Percentiles rank a stretch among this genome's conserved stretches.
Conservation (phyloP, 2,329 filamentous ascomycete species). For the Ceratocystis lukuohia region DNA sequence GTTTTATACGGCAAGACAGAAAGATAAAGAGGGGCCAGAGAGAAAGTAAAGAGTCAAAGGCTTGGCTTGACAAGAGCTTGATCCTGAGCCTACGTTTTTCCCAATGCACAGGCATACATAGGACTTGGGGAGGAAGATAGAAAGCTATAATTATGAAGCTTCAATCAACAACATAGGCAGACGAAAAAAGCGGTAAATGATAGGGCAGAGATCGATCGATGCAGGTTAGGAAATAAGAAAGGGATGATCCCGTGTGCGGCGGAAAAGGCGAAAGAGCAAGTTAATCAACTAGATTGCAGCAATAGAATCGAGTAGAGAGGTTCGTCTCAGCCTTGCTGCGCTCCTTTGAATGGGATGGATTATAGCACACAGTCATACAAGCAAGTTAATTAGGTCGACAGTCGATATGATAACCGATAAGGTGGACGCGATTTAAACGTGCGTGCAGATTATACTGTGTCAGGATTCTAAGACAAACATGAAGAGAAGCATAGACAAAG, state of each 20-base stretch:
- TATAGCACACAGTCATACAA: no score
- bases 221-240: neutral
- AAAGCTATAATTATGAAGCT: neutral
- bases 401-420: neutral
- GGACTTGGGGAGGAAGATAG: neutral
- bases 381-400: no score
- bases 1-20: neutral
- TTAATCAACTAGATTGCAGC: no score
- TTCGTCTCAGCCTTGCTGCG: no score
- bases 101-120: slow-evolving; percentile 1
- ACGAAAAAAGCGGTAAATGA: neutral
- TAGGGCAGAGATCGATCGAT: neutral
- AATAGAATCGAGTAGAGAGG: no score
- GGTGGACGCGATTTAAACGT: neutral
- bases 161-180: neutral
- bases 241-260: no score
- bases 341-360: no score
- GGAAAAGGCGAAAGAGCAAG: neutral
- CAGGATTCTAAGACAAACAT: neutral
- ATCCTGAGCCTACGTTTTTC: slow-evolving; percentile 1
- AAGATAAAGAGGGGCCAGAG: slow-evolving; percentile 3
- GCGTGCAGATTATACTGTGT: neutral
- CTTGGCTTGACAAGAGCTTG: slow-evolving; percentile 8
- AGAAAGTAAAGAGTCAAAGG: neutral
- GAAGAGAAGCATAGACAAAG: neutral